These are phyloP conservation scores for Crotalaria pallida DNA, from an alignment of 306 rosid genomes.

Conservation along the genomic window DNA sequence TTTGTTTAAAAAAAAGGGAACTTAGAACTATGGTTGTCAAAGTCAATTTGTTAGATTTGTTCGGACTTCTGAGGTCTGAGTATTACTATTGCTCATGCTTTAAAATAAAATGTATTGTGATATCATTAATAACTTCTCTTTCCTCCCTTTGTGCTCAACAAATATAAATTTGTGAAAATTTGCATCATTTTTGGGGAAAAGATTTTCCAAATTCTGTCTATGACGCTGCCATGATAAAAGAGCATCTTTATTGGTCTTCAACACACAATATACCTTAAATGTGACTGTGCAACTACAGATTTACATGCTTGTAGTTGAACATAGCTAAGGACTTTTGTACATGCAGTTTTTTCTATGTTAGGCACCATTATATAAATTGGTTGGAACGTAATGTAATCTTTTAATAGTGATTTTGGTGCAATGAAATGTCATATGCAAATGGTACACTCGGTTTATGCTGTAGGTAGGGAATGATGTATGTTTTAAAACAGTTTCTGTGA, in stretches of 20 bases:
- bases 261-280: background rate
- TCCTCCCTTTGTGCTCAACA: background rate
- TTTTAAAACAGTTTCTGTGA: background rate
- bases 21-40: background rate
- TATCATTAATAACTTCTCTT: background rate
- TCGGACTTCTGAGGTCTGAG: background rate
- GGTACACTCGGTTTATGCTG: background rate
- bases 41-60: background rate
- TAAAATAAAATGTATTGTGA: background rate
- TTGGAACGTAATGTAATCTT: background rate
- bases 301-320: background rate
- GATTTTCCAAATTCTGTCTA: background rate
- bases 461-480: background rate
- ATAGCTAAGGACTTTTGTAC: background rate
- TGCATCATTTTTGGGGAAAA: background rate
- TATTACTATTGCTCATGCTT: background rate
- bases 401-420: slow-evolving; percentile 1
- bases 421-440: background rate
- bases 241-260: background rate
- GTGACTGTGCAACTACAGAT: background rate
- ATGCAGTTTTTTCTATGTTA: background rate
- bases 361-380: background rate
- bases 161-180: background rate
- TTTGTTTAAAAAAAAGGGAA: no score
- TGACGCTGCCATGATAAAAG: background rate